Base-by-base conservation (phyloP, 164 flowering plant species). In the Sextonia rubra region DNA sequence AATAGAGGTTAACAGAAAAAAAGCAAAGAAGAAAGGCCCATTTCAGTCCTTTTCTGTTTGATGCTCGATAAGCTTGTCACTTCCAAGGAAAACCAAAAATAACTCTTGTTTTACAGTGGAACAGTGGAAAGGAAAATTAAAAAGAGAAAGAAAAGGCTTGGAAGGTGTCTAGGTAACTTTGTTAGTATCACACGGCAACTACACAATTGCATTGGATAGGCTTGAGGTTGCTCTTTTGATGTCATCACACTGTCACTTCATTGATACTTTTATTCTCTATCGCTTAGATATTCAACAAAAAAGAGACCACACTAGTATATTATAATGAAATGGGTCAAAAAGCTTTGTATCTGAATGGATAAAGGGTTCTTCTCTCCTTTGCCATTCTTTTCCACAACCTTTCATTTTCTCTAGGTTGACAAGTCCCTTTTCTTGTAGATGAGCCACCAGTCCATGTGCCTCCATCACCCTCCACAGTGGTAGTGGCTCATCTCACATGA, bases 371-470 rank as follows among this genome's bases (percentile, higher is more conserved):
- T 65, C 65, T 65, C 68, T 61, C 52, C 61, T 58, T 72, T 76
- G 67, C 69, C 72, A 69, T 63, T 77, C 67, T 75, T 64, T 66
- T 67, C 48, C 74, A 47, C 64, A 70, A 56, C 66, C 75, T 76
- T 30, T 64, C 66, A 66, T 76, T 81, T 68, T 74, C 79, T 75
- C 80, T 78, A 58, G 69, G 83, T 71, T 76, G 82, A 74, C 70
- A 75, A 70, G 76, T 76, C 68, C 52, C 69, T 74, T 79, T 79
- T 76, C 37, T 48, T 76, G 29, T 56, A 71, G 78, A 80, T 64
- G 65, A 76, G 69, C 58, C 76, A 73, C 78, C 83, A 75, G 72
- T 75, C 82, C 86, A 85, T 85, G 88, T 85, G 88, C 88, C 47
- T 68, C 84, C 82, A 81, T 81, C 77, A 78, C 78, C 78, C 73